phyloP scores from a whole-genome alignment of 106 monocot genomes.

The Dendrobium chrysotoxum region DNA sequence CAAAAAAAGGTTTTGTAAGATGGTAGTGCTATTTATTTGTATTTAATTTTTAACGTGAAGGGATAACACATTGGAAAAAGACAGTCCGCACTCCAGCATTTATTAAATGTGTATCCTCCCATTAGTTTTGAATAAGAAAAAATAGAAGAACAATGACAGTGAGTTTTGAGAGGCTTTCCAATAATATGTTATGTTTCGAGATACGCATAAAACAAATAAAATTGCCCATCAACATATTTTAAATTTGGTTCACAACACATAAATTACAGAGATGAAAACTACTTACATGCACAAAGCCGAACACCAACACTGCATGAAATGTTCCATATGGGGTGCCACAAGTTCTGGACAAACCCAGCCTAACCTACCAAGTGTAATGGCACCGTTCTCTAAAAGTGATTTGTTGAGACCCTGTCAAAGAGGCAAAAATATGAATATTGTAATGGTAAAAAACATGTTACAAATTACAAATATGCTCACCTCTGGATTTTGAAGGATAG shows the following conservation, averaged over 20 bases:
- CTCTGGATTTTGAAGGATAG: conserved; percentile 78
- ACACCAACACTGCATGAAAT: conserved; percentile 96
- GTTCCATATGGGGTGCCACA: conserved; percentile 90
- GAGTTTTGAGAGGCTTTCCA: background rate
- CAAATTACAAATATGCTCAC: conserved; percentile 19
- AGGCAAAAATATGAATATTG: background rate
- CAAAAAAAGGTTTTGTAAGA: background rate
- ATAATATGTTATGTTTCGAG: background rate
- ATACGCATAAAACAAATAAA: background rate
- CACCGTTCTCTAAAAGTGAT: conserved; percentile 90
- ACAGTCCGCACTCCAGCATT: background rate
- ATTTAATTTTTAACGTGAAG: background rate
- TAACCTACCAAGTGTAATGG: conserved; percentile 95
- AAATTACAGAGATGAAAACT: background rate
- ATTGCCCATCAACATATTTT: background rate
- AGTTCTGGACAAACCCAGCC: conserved; percentile 92
- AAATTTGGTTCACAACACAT: background rate
- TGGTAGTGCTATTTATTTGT: background rate
- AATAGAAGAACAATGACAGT: background rate
- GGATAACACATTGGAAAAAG: background rate
- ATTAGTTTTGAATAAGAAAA: background rate
- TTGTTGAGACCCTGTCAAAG: conserved; percentile 64
- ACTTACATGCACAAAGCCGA: conserved; percentile 78
- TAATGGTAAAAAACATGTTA: background rate
- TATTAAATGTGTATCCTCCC: background rate